Conservation (phyloP, 495 filamentous ascomycete genomes). For the Aspergillus sclerotioniger region DNA sequence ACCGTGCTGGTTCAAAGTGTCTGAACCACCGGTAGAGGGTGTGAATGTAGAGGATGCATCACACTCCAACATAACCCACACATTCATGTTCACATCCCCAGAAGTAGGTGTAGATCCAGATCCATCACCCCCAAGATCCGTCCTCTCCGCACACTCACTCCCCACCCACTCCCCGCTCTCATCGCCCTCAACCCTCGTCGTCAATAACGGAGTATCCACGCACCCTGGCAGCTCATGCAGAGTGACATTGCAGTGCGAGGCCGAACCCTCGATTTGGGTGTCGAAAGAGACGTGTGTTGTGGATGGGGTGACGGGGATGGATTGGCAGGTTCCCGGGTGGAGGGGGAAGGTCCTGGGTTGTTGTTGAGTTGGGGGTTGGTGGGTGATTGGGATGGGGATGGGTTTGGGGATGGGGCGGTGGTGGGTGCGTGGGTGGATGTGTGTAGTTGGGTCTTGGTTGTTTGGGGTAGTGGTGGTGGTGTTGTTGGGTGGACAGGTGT, state of each 20-base stretch:
- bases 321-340: background rate
- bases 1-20: too few species aligned
- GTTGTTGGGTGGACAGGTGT: background rate
- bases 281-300: slow-evolving; percentile 34
- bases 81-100: too few species aligned
- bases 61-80: too few species aligned
- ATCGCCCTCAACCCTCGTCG: slow-evolving; percentile 8
- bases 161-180: too few species aligned
- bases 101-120: too few species aligned
- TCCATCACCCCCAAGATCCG: too few species aligned
- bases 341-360: background rate
- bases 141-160: too few species aligned
- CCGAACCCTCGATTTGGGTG: slow-evolving; percentile 24
- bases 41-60: too few species aligned
- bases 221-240: slow-evolving; percentile 40
- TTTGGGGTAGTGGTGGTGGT: too few species aligned
- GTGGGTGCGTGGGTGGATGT: background rate
- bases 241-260: slow-evolving; percentile 37
- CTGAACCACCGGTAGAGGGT: too few species aligned
- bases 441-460: too few species aligned
- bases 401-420: background rate
- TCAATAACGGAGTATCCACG: slow-evolving; percentile 32
- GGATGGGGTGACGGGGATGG: slow-evolving; percentile 27
- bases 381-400: background rate
- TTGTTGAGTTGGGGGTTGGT: background rate